Percentiles rank a stretch among this genome's conserved stretches.
Evolutionary conservation across 148 eudicot species (phyloP).

Genomic region (Cornus controversa): DNA sequence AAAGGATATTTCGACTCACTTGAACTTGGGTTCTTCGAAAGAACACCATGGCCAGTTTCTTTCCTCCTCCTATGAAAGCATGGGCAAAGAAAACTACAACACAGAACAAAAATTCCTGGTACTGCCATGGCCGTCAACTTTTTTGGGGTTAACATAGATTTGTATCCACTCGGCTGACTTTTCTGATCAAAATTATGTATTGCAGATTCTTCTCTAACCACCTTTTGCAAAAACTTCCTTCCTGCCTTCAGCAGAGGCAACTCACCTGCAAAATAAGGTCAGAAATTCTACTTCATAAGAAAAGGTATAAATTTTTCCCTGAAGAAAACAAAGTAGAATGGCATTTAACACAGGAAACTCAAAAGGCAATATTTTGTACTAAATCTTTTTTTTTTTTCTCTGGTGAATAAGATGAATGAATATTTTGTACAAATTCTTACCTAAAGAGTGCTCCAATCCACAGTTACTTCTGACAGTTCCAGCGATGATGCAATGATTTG

Average conservation of each 20-base stretch:
- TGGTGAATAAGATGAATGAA: neutral
- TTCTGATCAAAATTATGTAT: slow-evolving; percentile 13
- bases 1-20: slow-evolving; percentile 45
- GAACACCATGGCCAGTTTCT: slow-evolving; percentile 39
- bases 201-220: slow-evolving; percentile 31
- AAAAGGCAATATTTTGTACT: neutral
- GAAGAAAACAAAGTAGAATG: neutral
- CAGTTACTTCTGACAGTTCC: slow-evolving; percentile 27
- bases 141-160: slow-evolving; percentile 38
- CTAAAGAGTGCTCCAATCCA: slow-evolving; percentile 27
- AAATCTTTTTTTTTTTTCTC: neutral
- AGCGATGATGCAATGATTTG: slow-evolving; percentile 29
- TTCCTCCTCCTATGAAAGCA: slow-evolving; percentile 64
- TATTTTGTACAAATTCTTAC: slow-evolving; percentile 16
- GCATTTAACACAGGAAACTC: neutral
- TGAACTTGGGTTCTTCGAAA: slow-evolving; percentile 51
- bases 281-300: neutral
- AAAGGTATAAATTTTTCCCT: neutral
- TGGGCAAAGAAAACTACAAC: slow-evolving; percentile 65
- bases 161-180: slow-evolving; percentile 15
- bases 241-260: slow-evolving; percentile 30
- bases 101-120: slow-evolving; percentile 59
- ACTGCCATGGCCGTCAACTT: slow-evolving; percentile 48
- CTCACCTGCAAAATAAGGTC: slow-evolving; percentile 31
- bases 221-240: slow-evolving; percentile 49